A percentile compares a stretch with the other conserved stretches of the same genome.
Evolutionary conservation across 129 eudicot genomes (phyloP).

Genomic region (Kitagawia praeruptora): DNA sequence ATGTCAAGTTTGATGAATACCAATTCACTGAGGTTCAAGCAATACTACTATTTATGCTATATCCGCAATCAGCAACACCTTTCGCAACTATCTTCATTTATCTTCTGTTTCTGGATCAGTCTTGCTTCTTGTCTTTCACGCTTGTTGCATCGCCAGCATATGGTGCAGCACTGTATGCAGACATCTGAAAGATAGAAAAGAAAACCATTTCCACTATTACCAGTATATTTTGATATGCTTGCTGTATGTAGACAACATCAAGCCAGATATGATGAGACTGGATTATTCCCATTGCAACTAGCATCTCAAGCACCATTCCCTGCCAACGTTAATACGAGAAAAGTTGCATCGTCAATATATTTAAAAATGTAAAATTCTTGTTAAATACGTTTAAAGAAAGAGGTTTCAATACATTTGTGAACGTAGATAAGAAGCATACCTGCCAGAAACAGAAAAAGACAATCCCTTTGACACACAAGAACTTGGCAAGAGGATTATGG

Average conservation of each 20-base stretch:
- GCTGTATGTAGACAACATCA: conserved; percentile 63
- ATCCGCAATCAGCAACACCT: background rate
- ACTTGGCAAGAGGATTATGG: conserved; percentile 93
- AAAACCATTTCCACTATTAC: conserved; percentile 95
- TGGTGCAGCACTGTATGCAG: conserved; percentile 84
- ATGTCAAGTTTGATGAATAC: background rate
- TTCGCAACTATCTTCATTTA: background rate
- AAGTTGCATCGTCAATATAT: background rate
- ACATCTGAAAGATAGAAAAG: conserved; percentile 61
- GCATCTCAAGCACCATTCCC: conserved; percentile 69
- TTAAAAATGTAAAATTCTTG: background rate
- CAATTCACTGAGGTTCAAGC: background rate
- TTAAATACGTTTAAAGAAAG: background rate
- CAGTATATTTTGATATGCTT: conserved; percentile 64
- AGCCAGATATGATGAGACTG: conserved; percentile 79
- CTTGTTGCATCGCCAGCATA: conserved; percentile 31
- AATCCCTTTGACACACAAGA: conserved; percentile 88
- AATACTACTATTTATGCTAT: background rate
- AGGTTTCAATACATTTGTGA: background rate
- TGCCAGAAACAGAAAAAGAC: conserved; percentile 99
- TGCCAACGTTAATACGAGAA: conserved; percentile 18
- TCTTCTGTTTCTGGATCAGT: conserved; percentile 24
- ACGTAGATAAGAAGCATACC: conserved; percentile 32
- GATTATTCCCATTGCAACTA: conserved; percentile 60
- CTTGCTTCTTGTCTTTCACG: conserved; percentile 59